Conservation (phyloP, 805 yeast species). For the Lipomyces sp. region DNA sequence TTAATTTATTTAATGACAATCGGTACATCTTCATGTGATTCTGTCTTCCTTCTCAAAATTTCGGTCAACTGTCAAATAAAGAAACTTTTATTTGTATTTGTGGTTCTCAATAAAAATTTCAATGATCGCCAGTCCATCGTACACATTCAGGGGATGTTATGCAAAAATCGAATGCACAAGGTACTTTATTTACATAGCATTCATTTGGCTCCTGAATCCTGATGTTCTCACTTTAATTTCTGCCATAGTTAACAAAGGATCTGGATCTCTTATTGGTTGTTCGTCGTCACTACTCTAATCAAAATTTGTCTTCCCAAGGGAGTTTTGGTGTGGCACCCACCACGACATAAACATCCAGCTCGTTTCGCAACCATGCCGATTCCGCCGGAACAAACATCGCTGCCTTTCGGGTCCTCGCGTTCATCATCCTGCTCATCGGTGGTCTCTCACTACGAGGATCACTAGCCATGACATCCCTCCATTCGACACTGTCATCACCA, state of each 20-base stretch:
- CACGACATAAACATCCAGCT: neutral
- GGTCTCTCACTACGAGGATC: neutral
- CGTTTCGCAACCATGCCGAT: neutral
- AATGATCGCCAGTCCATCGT: no score
- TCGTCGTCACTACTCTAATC: neutral
- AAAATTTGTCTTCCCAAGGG: neutral
- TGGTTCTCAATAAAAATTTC: no score
- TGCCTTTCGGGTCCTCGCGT: neutral
- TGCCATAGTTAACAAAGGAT: no score
- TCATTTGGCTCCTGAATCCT: neutral
- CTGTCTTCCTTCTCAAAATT: no score
- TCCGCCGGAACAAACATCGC: neutral
- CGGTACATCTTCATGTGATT: neutral
- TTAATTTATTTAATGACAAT: neutral
- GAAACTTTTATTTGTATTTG: no score
- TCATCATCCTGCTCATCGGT: neutral
- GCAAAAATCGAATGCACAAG: no score
- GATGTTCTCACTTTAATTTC: neutral
- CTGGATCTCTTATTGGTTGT: neutral
- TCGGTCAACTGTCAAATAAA: no score
- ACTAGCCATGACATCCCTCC: neutral
- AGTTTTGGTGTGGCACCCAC: neutral
- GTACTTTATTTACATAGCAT: no score
- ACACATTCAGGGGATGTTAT: no score
- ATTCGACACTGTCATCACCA: constrained; percentile 7